Percentiles rank a stretch among this genome's conserved stretches.
phyloP scores from a whole-genome alignment of 202 grass and related monocot genomes.

The Elaeis oleifera region DNA sequence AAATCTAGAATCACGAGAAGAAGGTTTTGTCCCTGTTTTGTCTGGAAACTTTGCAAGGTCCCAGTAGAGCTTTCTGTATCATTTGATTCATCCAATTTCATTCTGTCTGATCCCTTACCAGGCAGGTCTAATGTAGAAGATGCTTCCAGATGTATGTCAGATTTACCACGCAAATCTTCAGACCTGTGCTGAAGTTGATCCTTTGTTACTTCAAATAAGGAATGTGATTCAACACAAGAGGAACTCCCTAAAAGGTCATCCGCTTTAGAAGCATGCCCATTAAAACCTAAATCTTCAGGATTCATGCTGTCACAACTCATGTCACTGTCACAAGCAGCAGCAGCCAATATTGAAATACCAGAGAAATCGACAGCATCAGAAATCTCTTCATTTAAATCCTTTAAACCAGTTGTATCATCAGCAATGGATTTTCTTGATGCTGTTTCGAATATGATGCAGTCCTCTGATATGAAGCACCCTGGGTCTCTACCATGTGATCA shows the following conservation, averaged over 20 bases:
- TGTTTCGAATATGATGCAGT: conserved; percentile 33
- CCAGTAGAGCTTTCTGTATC: conserved; percentile 25
- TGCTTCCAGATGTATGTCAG: conserved; percentile 14
- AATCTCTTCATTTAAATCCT: conserved; percentile 19
- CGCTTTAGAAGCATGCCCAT: conserved; percentile 30
- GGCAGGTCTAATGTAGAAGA: conserved; percentile 23
- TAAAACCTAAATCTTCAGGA: conserved; percentile 22
- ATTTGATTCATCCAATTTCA: conserved; percentile 21
- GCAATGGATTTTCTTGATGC: conserved; percentile 19
- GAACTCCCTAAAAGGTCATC: conserved; percentile 27
- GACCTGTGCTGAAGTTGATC: conserved; percentile 17
- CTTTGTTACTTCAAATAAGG: conserved; percentile 27
- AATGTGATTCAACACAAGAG: conserved; percentile 21
- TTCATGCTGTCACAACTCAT: conserved; percentile 28
- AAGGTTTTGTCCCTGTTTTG: conserved; percentile 19
- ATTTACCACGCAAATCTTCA: conserved; percentile 22
- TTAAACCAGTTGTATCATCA: conserved; percentile 14
- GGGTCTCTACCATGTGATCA: conserved; percentile 31
- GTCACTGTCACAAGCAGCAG: conserved; percentile 70
- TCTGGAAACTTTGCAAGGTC: conserved; percentile 14
- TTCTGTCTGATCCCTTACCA: conserved; percentile 32
- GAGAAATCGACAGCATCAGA: conserved; percentile 71
- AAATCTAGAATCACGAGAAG: conserved; percentile 44
- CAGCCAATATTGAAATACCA: conserved; percentile 95
- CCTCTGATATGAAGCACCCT: conserved; percentile 24